These are phyloP conservation scores for Haplosporangium gracile DNA, from an alignment of 192 early-diverging fungal species.

Conservation along the genomic window DNA sequence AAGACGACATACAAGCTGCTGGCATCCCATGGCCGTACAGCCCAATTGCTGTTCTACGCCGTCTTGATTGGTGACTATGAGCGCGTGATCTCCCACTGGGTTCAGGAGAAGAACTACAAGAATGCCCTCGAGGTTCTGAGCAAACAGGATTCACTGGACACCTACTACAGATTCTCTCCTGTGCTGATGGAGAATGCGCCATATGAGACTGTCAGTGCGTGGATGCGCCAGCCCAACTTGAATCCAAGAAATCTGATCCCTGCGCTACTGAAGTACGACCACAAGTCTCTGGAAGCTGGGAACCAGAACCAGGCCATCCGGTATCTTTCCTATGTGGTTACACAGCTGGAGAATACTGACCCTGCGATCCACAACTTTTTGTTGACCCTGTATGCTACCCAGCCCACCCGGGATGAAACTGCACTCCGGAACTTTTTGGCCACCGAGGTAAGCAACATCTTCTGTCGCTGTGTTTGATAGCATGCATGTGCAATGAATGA, in stretches of 20 bases:
- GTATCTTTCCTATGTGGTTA: conserved; percentile 89
- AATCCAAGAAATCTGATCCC: conserved; percentile 90
- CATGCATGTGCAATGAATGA: not conserved
- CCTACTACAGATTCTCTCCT: conserved; percentile 92
- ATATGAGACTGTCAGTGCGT: conserved; percentile 85
- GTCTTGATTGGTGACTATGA: conserved; percentile 89
- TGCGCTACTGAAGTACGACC: conserved; percentile 87
- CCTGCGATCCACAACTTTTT: conserved; percentile 95
- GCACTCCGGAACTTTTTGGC: conserved; percentile 84
- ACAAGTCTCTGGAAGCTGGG: conserved; percentile 47
- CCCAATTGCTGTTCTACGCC: conserved; percentile 87
- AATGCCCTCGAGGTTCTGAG: conserved; percentile 84
- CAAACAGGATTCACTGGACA: conserved; percentile 83
- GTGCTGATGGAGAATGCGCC: conserved; percentile 89
- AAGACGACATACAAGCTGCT: conserved; percentile 86
- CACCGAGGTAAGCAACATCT: conserved; percentile 63
- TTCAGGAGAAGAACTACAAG: conserved; percentile 80
- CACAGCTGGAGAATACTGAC: conserved; percentile 84
- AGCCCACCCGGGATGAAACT: conserved; percentile 74
- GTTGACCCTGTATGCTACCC: conserved; percentile 80
- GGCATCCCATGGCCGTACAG: conserved; percentile 86
- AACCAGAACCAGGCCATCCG: conserved; percentile 87
- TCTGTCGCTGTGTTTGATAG: not conserved
- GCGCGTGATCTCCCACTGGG: conserved; percentile 87
- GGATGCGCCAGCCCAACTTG: conserved; percentile 88